Percentiles rank a stretch among this genome's conserved stretches.
phyloP scores from a whole-genome alignment of 169 alveolate species.

The Plasmodium relictum region DNA sequence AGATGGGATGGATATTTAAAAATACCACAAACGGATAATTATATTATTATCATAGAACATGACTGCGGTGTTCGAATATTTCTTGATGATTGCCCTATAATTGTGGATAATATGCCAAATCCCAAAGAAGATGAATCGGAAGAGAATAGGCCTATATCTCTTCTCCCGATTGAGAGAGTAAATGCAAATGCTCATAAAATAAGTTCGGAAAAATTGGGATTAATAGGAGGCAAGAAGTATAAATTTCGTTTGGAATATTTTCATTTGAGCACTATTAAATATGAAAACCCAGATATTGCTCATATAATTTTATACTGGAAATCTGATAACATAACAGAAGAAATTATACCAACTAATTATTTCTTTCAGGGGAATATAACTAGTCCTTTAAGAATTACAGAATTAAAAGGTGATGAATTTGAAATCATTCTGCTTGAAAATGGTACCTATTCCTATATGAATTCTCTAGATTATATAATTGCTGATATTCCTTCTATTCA shows the following conservation, averaged over 20 bases:
- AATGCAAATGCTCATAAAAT: slow-evolving; percentile 80
- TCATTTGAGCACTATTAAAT: slow-evolving; percentile 87
- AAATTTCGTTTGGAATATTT: slow-evolving; percentile 87
- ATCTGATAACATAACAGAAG: slow-evolving; percentile 83
- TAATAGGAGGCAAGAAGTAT: slow-evolving; percentile 88
- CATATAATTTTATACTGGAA: slow-evolving; percentile 87
- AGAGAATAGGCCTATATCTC: slow-evolving; percentile 77
- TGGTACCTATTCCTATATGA: slow-evolving; percentile 90
- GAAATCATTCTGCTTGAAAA: slow-evolving; percentile 88
- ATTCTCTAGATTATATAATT: slow-evolving; percentile 81
- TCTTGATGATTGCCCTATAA: slow-evolving; percentile 89
- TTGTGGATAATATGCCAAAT: slow-evolving; percentile 89
- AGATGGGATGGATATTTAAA: slow-evolving; percentile 91
- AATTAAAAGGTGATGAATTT: slow-evolving; percentile 88
- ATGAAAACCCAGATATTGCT: slow-evolving; percentile 81
- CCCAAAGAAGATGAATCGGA: slow-evolving; percentile 85
- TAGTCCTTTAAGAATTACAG: slow-evolving; percentile 85
- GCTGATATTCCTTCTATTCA: slow-evolving; percentile 90
- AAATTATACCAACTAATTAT: slow-evolving; percentile 86
- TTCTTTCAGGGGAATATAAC: slow-evolving; percentile 88
- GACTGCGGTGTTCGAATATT: slow-evolving; percentile 92
- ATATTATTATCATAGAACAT: slow-evolving; percentile 85
- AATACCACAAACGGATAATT: slow-evolving; percentile 88
- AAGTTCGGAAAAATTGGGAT: slow-evolving; percentile 82
- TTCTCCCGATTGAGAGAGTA: slow-evolving; percentile 85